Base-by-base conservation (phyloP, 202 grass and related monocot genomes). In the Saccharum hybrid region DNA sequence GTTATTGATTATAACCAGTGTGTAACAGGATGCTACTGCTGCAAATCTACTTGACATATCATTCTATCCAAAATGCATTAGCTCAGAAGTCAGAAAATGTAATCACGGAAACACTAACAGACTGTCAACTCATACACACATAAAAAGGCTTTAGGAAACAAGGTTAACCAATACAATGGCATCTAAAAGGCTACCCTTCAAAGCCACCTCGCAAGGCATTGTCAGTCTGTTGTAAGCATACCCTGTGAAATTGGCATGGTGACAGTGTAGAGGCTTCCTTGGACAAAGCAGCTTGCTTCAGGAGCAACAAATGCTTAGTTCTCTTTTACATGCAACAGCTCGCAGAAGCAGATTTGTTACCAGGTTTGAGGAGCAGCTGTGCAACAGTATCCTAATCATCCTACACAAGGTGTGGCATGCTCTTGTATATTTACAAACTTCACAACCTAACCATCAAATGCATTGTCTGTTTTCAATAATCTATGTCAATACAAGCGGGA, bases 181-280 rank as follows among this genome's bases (percentile, higher is more conserved):
- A 52, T 72, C 40, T 42, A 79, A 54, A 78, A 59, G 30, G 19
- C 8, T 4, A 42, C 4, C 45, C 16, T 12, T 31, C 31, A 39
- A 65, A 72, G 67, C 52, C 3, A 21, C 4, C 28, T 14, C 56
- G 9, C 26, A 45, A 37, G 16, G 34, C 18, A 56, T 64, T 66
- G 51, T 18, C 10, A 38, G 46, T 49, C 69, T 69, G 34, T 13
- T 72, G 56, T 73, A 66, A 75, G 34, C 60, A 77, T 77, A 72
- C 15, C 51, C 64, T 56, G 40, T 19, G 16, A 12, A 33, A 64
- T 43, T 77, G 57, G 11, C 33, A 71, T 13, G 42, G 11, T 75
- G 15, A 67, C 52, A 80, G 67, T 22, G 28, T 13, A 84, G 72
- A 84, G 75, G 52, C 41, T 28, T 64, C 7, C 8, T 62, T 19